Base-by-base conservation (phyloP, 805 yeast species). In the Kodamaea jinghongensis region DNA sequence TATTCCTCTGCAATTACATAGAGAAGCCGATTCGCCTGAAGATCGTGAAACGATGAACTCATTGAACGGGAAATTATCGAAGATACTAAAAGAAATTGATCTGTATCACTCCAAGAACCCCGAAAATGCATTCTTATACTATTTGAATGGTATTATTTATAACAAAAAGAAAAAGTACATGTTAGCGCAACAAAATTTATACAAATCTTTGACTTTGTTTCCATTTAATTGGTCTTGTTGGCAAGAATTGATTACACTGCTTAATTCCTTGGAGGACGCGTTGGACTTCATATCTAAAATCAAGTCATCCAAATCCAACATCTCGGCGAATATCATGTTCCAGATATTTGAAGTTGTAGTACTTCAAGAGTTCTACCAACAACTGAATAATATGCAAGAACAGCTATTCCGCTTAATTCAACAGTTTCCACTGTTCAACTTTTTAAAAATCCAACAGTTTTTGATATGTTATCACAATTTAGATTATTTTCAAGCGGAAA, bases 211-310 rank as follows among this genome's bases (percentile, higher is more conserved):
- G 10, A 65, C 73, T 16, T 36, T 72, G 20, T 88, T 82, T 50
- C 96, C 97, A 0, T 85, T 73, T 58, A 91, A 91, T 58, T 93
- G 99, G 99, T 77, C 90, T 39, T 84, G 93, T 43, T 93, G 97
- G 97, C 71, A 75, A 42, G 97, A 91, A 55, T 67, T 93, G 28
- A 65, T 79, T 9, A 66, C 78, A 3, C 78, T 86, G 38, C 62
- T 87, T 20, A 61, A 76, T 6, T 73, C 78, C 22, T 71, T 79
- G 39, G 84, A 82, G 44, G 86, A 84, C 39, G 83, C 87, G 0
- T 42, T 65, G 34, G 49, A 52, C 38, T 52, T 73, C 45, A 46
- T 70, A 30, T 54, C 63, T 45, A 60, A 66, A 47, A 55, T 72
- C 46, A 56, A 67, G 32, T 54, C 59, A n/a, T 55, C 66, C 22